Evolutionary conservation across 345 rosid species (phyloP).

Genomic region (Acer saccharum): DNA sequence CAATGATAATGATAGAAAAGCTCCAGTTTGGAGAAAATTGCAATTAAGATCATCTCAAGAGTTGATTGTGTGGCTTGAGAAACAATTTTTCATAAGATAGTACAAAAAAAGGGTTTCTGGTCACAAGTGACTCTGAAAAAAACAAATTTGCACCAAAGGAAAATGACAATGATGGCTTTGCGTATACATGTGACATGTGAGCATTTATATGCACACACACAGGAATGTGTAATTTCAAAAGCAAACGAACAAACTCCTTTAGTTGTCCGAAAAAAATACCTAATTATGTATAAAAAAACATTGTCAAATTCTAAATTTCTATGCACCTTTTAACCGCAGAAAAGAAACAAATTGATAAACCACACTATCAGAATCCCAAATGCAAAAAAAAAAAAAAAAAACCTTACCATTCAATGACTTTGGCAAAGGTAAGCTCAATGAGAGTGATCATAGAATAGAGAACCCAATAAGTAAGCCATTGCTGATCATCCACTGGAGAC

Average conservation of each 20-base stretch:
- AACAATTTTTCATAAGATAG: background rate
- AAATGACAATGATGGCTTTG: background rate
- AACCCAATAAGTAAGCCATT: constrained; percentile 97
- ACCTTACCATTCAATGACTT: constrained; percentile 88
- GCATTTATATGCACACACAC: background rate
- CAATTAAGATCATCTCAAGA: background rate
- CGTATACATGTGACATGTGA: too few species aligned
- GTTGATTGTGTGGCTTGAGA: background rate
- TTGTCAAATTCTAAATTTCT: too few species aligned
- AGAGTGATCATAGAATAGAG: constrained; percentile 87
- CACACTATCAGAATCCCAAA: background rate
- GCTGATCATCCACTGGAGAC: constrained; percentile 80
- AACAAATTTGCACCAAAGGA: background rate
- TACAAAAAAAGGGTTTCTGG: background rate
- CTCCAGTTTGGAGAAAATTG: background rate
- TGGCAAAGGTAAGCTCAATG: constrained; percentile 88
- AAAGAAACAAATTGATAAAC: background rate
- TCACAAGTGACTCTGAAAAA: background rate
- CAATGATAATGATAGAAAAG: background rate
- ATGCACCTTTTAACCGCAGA: background rate
- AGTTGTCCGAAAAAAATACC: too few species aligned
- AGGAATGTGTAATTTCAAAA: background rate
- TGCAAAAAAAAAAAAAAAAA: background rate
- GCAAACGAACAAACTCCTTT: background rate
- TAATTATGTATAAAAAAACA: background rate